These are phyloP conservation scores for Globisporangium irregulare DNA, from an alignment of 352 stramenopile species.

Conservation along the genomic window DNA sequence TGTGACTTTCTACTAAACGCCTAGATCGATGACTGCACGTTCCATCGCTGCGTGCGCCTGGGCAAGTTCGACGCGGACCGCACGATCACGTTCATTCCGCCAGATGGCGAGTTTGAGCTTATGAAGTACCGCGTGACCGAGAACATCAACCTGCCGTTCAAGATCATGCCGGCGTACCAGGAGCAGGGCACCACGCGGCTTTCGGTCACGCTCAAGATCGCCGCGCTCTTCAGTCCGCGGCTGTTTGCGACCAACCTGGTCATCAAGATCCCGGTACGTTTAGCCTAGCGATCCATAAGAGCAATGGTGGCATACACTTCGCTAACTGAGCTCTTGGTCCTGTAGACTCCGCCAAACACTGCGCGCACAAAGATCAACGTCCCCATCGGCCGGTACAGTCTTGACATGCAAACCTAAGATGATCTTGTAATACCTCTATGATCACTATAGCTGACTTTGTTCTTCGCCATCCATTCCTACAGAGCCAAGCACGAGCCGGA, in stretches of 20 bases:
- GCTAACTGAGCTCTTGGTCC: neutral
- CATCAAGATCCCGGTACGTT: constrained; percentile 90
- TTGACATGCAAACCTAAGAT: no score
- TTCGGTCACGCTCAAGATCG: constrained; percentile 81
- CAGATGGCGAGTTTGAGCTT: constrained; percentile 98
- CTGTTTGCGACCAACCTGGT: constrained; percentile 97
- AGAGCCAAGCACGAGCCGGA: constrained; percentile 97
- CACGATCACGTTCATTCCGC: constrained; percentile 97
- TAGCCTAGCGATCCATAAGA: neutral
- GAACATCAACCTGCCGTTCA: constrained; percentile 98
- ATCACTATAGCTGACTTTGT: neutral
- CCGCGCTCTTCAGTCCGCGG: constrained; percentile 94
- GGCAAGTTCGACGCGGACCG: constrained; percentile 98
- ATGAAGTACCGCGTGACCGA: constrained; percentile 98
- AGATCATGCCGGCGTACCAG: constrained; percentile 96
- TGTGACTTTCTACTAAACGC: neutral
- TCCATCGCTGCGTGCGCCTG: constrained; percentile 97
- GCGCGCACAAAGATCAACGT: constrained; percentile 95
- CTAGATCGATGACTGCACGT: constrained; percentile 98
- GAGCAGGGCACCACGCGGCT: constrained; percentile 88
- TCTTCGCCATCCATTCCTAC: neutral
- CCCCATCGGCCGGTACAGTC: constrained; percentile 77
- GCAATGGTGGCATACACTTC: neutral
- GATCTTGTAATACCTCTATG: neutral
- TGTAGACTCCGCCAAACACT: constrained; percentile 92